Conservation (phyloP, 2,329 filamentous ascomycete species). For the Keithomyces neogunnii region DNA sequence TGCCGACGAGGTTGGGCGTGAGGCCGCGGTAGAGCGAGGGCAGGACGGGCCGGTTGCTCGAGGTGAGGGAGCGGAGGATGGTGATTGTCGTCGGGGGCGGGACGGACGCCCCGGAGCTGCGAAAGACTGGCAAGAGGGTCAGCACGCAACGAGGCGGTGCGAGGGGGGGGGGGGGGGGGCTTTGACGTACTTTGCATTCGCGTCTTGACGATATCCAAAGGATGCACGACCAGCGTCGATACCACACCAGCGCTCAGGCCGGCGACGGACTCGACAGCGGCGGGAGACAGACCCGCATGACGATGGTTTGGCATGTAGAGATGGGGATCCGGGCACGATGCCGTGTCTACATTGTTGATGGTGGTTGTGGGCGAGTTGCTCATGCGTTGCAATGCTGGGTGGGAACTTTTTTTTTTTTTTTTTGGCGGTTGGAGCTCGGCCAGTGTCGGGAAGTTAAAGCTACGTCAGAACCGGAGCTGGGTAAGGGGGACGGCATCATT, state of each 20-base stretch:
- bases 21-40: slow-evolving; percentile 80
- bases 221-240: slow-evolving; percentile 81
- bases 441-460: not conserved
- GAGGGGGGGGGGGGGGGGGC: not conserved
- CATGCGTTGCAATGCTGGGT: not conserved
- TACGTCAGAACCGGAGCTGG: slow-evolving; percentile 2
- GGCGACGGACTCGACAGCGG: slow-evolving; percentile 77
- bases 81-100: slow-evolving; percentile 39
- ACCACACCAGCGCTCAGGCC: slow-evolving; percentile 83
- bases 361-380: not conserved
- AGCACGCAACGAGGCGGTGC: not conserved
- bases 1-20: slow-evolving; percentile 83
- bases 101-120: slow-evolving; percentile 26
- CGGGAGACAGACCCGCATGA: slow-evolving; percentile 60
- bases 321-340: slow-evolving; percentile 1
- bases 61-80: slow-evolving; percentile 41
- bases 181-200: slow-evolving; percentile 68
- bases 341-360: slow-evolving; percentile 15
- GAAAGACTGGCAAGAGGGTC: slow-evolving; percentile 35
- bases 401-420: slow-evolving; percentile 5
- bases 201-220: slow-evolving; percentile 93
- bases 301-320: slow-evolving; percentile 38
- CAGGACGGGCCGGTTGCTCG: slow-evolving; percentile 43
- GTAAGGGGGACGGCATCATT: no score
- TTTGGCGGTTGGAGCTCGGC: slow-evolving; percentile 2